These are phyloP conservation scores for Lasiosphaeriaceae sp. DNA, from an alignment of 495 filamentous ascomycete genomes.

Conservation along the genomic window DNA sequence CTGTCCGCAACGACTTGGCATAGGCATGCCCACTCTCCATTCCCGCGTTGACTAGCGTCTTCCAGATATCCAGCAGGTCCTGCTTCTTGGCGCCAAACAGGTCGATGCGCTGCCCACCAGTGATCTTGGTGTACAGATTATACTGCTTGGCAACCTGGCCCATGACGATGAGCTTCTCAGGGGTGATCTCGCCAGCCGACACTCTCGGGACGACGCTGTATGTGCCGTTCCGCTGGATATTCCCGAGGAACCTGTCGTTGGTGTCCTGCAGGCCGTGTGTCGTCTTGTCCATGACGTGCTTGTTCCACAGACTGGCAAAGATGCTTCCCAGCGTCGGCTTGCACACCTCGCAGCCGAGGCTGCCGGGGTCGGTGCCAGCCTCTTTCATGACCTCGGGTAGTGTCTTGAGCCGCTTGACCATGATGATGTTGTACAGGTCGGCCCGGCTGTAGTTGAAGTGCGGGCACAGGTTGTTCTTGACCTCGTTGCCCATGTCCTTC, in stretches of 20 bases:
- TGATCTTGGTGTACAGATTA: conserved; percentile 89
- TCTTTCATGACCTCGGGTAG: conserved; percentile 79
- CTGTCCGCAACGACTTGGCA: conserved; percentile 84
- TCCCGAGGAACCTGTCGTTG: conserved; percentile 89
- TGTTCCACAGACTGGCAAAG: conserved; percentile 79
- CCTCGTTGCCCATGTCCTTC: conserved; percentile 83
- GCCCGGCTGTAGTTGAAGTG: conserved; percentile 86
- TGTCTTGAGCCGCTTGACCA: conserved; percentile 72
- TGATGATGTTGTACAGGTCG: conserved; percentile 88
- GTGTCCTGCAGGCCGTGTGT: conserved; percentile 86
- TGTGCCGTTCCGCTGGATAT: conserved; percentile 92
- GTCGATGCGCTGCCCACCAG: conserved; percentile 91
- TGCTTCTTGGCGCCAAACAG: conserved; percentile 94
- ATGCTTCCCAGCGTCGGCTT: conserved; percentile 87
- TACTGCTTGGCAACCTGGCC: conserved; percentile 88
- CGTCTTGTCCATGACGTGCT: conserved; percentile 73
- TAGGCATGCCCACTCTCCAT: conserved; percentile 96
- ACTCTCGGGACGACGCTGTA: conserved; percentile 88
- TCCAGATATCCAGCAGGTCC: conserved; percentile 89
- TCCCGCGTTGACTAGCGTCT: conserved; percentile 76
- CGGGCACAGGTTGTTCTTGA: conserved; percentile 82
- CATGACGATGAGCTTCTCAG: conserved; percentile 85
- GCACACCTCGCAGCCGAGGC: conserved; percentile 87
- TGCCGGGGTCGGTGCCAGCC: conserved; percentile 68
- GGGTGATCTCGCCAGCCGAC: conserved; percentile 83